phyloP scores from a whole-genome alignment of 306 rosid genomes.

The Chamaecrista fasciculata region DNA sequence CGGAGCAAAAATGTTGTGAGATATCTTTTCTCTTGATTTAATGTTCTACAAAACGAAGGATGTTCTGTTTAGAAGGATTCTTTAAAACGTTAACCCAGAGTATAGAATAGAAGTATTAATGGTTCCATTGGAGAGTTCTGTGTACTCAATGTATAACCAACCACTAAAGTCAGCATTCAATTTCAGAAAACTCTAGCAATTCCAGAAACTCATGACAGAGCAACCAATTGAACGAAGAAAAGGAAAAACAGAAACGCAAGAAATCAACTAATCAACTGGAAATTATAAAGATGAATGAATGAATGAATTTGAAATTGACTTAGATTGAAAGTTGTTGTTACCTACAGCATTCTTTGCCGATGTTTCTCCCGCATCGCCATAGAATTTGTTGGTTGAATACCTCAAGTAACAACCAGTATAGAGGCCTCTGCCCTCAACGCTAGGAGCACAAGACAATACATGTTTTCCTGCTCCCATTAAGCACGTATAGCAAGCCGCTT shows the following conservation, averaged over 20 bases:
- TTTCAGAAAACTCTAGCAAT: neutral
- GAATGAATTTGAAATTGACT: neutral
- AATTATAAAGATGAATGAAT: too few relatives aligned
- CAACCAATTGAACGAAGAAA: neutral
- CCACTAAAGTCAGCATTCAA: neutral
- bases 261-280: neutral
- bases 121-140: neutral
- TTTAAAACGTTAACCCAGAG: neutral
- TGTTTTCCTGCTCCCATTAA: constrained; percentile 28
- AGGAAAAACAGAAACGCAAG: too few relatives aligned
- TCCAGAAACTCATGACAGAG: neutral
- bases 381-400: constrained; percentile 52
- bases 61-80: neutral
- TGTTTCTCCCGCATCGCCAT: neutral
- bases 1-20: neutral
- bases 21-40: neutral
- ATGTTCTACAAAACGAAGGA: neutral
- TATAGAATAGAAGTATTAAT: neutral
- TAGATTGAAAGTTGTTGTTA: neutral
- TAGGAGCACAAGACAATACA: constrained; percentile 35
- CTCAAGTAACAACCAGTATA: constrained; percentile 55
- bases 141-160: neutral
- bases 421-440: constrained; percentile 42
- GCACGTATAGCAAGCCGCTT: constrained; percentile 34
- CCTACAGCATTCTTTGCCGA: neutral